A percentile compares a stretch with the other conserved stretches of the same genome.
Evolutionary conservation across 2,329 filamentous ascomycete genomes (phyloP).

Genomic region (Fusarium nisikadoi): DNA sequence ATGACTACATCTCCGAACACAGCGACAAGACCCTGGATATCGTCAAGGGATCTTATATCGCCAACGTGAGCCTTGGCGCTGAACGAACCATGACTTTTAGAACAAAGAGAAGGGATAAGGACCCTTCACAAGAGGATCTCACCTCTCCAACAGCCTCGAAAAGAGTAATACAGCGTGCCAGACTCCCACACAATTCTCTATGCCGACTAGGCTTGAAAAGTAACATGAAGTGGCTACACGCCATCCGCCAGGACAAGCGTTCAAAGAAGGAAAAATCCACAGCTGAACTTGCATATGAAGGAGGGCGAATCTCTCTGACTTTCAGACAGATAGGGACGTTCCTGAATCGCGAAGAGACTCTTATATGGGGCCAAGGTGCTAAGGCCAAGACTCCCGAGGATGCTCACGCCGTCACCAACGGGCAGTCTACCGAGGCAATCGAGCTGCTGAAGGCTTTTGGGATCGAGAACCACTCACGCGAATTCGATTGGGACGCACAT

Average conservation of each 20-base stretch:
- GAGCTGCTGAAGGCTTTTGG: slow-evolving; percentile 83
- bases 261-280: slow-evolving; percentile 71
- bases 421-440: slow-evolving; percentile 72
- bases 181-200: slow-evolving; percentile 88
- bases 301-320: slow-evolving; percentile 89
- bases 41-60: slow-evolving; percentile 80
- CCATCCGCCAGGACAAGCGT: slow-evolving; percentile 90
- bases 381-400: slow-evolving; percentile 69
- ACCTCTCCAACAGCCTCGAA: slow-evolving; percentile 26
- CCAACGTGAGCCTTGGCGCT: slow-evolving; percentile 93
- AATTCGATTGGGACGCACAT: slow-evolving; percentile 77
- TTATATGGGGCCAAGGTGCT: slow-evolving; percentile 94
- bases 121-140: slow-evolving; percentile 43
- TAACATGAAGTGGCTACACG: slow-evolving; percentile 90
- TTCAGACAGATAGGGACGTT: slow-evolving; percentile 93
- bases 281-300: slow-evolving; percentile 76
- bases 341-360: slow-evolving; percentile 68
- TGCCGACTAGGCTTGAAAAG: slow-evolving; percentile 83
- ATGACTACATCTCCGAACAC: slow-evolving; percentile 95
- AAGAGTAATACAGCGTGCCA: slow-evolving; percentile 73
- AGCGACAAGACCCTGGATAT: slow-evolving; percentile 98
- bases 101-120: slow-evolving; percentile 73
- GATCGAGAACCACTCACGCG: slow-evolving; percentile 78
- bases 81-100: slow-evolving; percentile 90
- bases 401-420: slow-evolving; percentile 75